Percentiles rank a stretch among this genome's conserved stretches.
phyloP scores from a whole-genome alignment of 2,329 filamentous ascomycete species.

The Paracamarosporium sp. region DNA sequence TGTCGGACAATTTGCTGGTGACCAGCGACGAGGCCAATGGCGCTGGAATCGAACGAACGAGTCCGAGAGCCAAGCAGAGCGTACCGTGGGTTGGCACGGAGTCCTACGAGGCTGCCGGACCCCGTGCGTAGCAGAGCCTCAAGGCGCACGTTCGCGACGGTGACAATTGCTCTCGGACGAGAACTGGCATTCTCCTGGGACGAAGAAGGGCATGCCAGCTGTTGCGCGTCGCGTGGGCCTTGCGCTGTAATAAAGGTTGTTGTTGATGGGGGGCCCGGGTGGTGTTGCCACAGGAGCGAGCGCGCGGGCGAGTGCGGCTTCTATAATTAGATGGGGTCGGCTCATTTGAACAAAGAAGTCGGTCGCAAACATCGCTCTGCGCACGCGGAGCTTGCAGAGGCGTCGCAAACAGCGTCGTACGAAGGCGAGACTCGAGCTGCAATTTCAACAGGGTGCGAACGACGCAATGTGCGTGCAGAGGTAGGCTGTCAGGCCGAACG shows the following conservation, averaged over 20 bases:
- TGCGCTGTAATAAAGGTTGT: neutral
- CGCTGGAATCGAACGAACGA: constrained; percentile 4
- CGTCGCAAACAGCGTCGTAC: constrained; percentile 2
- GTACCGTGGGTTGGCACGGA: constrained; percentile 1
- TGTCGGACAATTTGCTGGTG: constrained; percentile 22
- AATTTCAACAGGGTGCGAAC: constrained; percentile 1
- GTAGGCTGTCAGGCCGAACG: constrained; percentile 4
- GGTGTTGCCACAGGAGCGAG: constrained; percentile 1
- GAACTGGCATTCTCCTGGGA: neutral
- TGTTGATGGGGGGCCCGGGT: constrained; percentile 1
- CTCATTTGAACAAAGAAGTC: constrained; percentile 4
- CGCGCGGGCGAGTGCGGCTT: neutral
- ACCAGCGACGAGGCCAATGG: neutral
- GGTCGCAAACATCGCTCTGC: constrained; percentile 4
- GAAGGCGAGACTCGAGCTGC: neutral
- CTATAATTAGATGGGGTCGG: neutral
- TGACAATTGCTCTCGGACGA: neutral
- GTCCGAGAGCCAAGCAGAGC: constrained; percentile 3
- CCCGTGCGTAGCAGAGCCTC: constrained; percentile 7
- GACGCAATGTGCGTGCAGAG: constrained; percentile 2
- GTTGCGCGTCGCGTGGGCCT: neutral
- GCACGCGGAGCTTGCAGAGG: neutral
- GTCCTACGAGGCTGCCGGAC: neutral
- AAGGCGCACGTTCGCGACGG: neutral
- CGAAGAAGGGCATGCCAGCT: neutral